Percentiles rank a stretch among this genome's conserved stretches.
phyloP scores from a whole-genome alignment of 306 rosid species.

The Glycyrrhiza uralensis region DNA sequence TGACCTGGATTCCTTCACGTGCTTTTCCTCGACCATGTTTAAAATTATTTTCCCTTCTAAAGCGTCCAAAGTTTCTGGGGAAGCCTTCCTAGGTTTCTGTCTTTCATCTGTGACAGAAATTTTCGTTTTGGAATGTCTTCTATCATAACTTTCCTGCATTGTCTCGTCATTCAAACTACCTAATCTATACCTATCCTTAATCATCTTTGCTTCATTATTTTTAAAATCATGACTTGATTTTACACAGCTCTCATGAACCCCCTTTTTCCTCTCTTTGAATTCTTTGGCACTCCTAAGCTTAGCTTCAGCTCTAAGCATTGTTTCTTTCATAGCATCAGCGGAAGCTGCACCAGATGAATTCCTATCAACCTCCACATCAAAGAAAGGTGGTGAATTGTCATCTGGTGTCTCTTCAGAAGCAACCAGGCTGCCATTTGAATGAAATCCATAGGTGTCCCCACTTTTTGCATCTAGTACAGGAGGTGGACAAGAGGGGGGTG shows the following conservation, averaged over 20 bases:
- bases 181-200: constrained; percentile 31
- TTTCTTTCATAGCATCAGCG: constrained; percentile 70
- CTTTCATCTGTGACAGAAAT: constrained; percentile 45
- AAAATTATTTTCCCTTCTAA: constrained; percentile 34
- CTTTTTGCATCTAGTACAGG: constrained; percentile 48
- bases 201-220: constrained; percentile 33
- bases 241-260: constrained; percentile 30
- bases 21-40: constrained; percentile 36
- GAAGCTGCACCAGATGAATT: constrained; percentile 48
- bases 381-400: constrained; percentile 55
- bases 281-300: constrained; percentile 59
- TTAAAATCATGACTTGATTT: constrained; percentile 36
- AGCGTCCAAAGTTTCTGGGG: constrained; percentile 33
- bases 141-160: constrained; percentile 31
- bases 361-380: constrained; percentile 75
- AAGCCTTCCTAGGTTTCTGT: constrained; percentile 39
- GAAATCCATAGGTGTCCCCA: constrained; percentile 33
- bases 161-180: constrained; percentile 36
- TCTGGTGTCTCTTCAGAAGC: constrained; percentile 41
- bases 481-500: constrained; percentile 85
- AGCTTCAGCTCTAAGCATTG: constrained; percentile 59
- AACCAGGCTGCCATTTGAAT: constrained; percentile 28
- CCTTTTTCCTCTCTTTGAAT: constrained; percentile 52
- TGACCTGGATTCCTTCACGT: constrained; percentile 40
- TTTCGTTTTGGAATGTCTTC: constrained; percentile 28